Evolutionary conservation across 192 early-diverging fungal species (phyloP), one percentile per base, ranked within the genome.

Genomic region (Coemansia asiatica): DNA sequence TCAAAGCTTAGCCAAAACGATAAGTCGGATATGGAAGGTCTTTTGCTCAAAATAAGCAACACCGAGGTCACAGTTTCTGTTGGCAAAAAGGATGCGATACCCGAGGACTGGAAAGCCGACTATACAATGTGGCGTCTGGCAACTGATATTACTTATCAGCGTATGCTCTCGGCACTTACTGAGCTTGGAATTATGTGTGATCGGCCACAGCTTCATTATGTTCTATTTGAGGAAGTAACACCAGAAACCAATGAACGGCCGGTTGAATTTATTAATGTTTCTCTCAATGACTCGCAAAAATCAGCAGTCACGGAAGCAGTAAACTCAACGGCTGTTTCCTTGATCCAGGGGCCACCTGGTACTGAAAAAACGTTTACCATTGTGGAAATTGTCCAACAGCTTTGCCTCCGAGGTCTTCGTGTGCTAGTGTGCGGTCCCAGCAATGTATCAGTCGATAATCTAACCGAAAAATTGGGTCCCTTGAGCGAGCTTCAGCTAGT

Each of bases 361-460:
- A 93, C 92, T 18, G 94, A 92, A 35, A 95, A 97, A 70, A 97
- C 95, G 6, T 85, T 92, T 63, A 94, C 92, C 8, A 59, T 92
- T 22, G 89, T 97, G 9, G 95, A 95, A 71, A 76, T 95, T 12
- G 82, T 97, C 22, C 87, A 90, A 19, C 94, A 92, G 67, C 79
- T 97, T 3, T 72, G 69, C 18, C 69, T 65, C 1, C 70, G 75
- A 4, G 83, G 85, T n/a, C 73, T 89, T 35, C 77, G 88, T 1
- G 81, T 97, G 16, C 74, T 97, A 3, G 93, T 95, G 1, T 95
- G 95, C 69, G 95, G 89, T 0, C 94, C 94, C 1, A 91, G 89
- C 19, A 97, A 97, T 57, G 91, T 94, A 40, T 85, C 91, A 44
- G 93, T 87, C 78, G 94, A 95, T 65, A 97, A 94, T 63, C 64